Percentiles rank a stretch among this genome's conserved stretches.
These are phyloP conservation scores for Hypoxylon sp. DNA, from an alignment of 2,329 filamentous ascomycete genomes.

Conservation along the genomic window DNA sequence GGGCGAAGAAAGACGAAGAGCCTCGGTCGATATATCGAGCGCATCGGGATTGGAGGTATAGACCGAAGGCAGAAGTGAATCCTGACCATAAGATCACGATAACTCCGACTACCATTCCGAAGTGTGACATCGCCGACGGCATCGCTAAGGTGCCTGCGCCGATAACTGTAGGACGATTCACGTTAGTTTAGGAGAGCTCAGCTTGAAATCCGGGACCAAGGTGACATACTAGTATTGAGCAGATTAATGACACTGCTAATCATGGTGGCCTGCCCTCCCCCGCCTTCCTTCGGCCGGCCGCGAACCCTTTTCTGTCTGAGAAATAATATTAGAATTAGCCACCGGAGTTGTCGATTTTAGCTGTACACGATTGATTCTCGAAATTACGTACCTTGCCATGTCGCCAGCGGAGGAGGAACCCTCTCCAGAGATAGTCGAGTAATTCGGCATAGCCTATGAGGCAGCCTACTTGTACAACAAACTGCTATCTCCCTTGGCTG, in stretches of 20 bases:
- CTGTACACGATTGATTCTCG: slow-evolving; percentile 20
- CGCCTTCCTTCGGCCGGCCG: slow-evolving; percentile 75
- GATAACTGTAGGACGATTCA: slow-evolving; percentile 73
- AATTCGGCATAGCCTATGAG: slow-evolving; percentile 66
- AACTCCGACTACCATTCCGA: slow-evolving; percentile 89
- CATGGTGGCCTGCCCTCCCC: slow-evolving; percentile 84
- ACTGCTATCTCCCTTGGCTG: slow-evolving; percentile 17
- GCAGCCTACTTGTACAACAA: slow-evolving; percentile 11
- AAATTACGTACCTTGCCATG: slow-evolving; percentile 63
- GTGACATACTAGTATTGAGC: slow-evolving; percentile 87
- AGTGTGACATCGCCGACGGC: slow-evolving; percentile 95
- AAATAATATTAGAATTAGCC: slow-evolving; percentile 17
- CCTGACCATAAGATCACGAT: slow-evolving; percentile 93
- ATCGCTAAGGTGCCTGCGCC: slow-evolving; percentile 94
- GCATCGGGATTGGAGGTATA: slow-evolving; percentile 95
- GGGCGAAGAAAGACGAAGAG: slow-evolving; percentile 91
- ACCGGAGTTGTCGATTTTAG: slow-evolving; percentile 8
- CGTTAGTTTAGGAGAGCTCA: slow-evolving; percentile 17
- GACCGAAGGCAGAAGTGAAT: slow-evolving; percentile 87
- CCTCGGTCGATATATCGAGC: slow-evolving; percentile 93
- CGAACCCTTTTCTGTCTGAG: slow-evolving; percentile 69
- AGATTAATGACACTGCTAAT: slow-evolving; percentile 94
- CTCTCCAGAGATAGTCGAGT: slow-evolving; percentile 66
- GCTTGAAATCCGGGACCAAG: background rate
- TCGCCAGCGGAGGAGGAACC: slow-evolving; percentile 61